Base-by-base conservation (phyloP, 192 early-diverging fungal species). In the Haplosporangium gracile region DNA sequence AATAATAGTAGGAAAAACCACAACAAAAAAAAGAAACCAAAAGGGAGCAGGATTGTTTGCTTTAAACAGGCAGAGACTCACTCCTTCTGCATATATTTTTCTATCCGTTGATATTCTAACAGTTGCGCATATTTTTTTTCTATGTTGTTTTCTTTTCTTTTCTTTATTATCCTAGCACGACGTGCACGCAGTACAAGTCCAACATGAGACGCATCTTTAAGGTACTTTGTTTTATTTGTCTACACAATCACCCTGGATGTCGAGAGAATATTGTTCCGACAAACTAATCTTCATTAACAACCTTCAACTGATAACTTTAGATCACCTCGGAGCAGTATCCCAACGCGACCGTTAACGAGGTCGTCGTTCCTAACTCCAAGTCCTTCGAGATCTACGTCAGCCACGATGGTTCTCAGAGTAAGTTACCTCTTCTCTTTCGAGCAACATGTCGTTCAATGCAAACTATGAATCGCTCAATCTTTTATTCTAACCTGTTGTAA, bases 351-450 rank as follows among this genome's bases (percentile, higher is more conserved):
- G 26, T 75, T 18, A 69, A 85, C 4, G 83, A 85, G 26, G 83
- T 76, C 36, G 78, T 85, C 13, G 24, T 75, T 0, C 74, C 83
- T 11, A 75, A 79, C 9, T 76, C 83, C 34, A 85, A 85, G 69
- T 75, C 72, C 29, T 85, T 85, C 72, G 83, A 85, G 57, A 85
- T 85, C 45, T 85, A 85, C 55, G 42, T 85, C 45, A 79, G 74
- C 43, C 9, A 24, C 53, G n/a, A 80, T 4, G 78, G 78, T 4
- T 74, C 74, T 68, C 47, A 75, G 22, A 74, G 82, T 83, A 83
- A 75, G 29, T 26, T 1, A 55, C 10, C 13, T 45, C 9, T 43
- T 43, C 5, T 43, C 42, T 43, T 43, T 43, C 9, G 42, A 9
- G 11, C 43, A 45, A 45, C 43, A 45, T 13, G 43, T 45, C 43